Conservation (phyloP, 2,329 filamentous ascomycete species). For the Cylindrodendrum hubeiense region DNA sequence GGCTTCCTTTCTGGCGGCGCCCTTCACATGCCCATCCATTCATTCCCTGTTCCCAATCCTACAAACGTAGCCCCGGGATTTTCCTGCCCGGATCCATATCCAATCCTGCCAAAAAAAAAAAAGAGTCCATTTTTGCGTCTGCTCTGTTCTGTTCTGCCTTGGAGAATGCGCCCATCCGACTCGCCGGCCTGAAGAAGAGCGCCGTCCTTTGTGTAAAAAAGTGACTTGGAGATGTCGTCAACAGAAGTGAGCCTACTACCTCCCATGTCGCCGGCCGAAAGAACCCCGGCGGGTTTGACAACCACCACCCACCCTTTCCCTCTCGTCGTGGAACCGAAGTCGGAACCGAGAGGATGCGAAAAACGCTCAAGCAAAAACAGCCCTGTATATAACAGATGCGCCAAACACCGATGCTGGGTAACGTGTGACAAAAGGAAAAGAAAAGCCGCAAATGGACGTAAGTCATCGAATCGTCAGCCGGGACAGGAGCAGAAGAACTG, state of each 20-base stretch:
- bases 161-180: slow-evolving; percentile 32
- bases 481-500: slow-evolving; percentile 23
- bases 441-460: slow-evolving; percentile 33
- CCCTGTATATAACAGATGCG: slow-evolving; percentile 44
- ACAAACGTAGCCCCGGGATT: neutral
- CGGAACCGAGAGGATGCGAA: slow-evolving; percentile 26
- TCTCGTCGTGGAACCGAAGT: slow-evolving; percentile 20
- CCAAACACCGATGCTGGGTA: slow-evolving; percentile 51
- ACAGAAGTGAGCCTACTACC: slow-evolving; percentile 21
- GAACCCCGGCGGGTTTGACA: slow-evolving; percentile 15
- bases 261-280: slow-evolving; percentile 18
- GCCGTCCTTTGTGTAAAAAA: slow-evolving; percentile 25
- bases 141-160: slow-evolving; percentile 31
- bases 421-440: slow-evolving; percentile 43
- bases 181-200: slow-evolving; percentile 21
- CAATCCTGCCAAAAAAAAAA: slow-evolving; percentile 30
- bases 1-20: neutral
- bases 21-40: neutral
- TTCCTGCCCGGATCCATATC: slow-evolving; percentile 24
- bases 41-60: slow-evolving; percentile 4
- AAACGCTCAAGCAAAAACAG: slow-evolving; percentile 20
- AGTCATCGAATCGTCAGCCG: slow-evolving; percentile 42
- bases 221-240: slow-evolving; percentile 16
- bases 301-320: slow-evolving; percentile 21
- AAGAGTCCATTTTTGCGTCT: slow-evolving; percentile 31